Percentiles rank a stretch among this genome's conserved stretches.
phyloP scores from a whole-genome alignment of 176 grass and related monocot genomes.

The Luzula sylvatica region DNA sequence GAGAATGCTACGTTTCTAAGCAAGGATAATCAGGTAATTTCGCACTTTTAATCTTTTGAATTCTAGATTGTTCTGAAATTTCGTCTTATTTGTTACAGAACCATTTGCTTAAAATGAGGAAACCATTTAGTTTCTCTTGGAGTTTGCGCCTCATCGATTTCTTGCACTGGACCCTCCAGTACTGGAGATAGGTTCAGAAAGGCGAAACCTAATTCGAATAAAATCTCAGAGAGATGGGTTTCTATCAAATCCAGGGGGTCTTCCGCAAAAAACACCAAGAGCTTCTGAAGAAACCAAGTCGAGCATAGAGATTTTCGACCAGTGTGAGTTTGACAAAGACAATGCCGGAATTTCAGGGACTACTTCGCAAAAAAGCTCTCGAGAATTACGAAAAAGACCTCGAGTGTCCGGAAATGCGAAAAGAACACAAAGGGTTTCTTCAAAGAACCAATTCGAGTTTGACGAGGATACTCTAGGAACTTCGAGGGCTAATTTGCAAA shows the following conservation, averaged over 20 bases:
- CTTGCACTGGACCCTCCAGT: slow-evolving; percentile 38
- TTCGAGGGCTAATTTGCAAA: too few species aligned
- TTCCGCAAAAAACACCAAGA: not conserved
- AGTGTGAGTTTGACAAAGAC: slow-evolving; percentile 16
- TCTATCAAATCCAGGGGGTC: slow-evolving; percentile 5
- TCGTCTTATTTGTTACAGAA: slow-evolving; percentile 45
- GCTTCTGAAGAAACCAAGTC: not conserved
- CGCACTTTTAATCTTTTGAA: not conserved
- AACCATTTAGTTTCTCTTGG: slow-evolving; percentile 43
- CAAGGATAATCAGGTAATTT: slow-evolving; percentile 87
- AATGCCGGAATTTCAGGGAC: slow-evolving; percentile 4
- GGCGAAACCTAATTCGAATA: slow-evolving; percentile 44
- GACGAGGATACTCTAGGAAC: too few species aligned
- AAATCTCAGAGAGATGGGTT: slow-evolving; percentile 47
- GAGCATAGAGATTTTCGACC: slow-evolving; percentile 5
- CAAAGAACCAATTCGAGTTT: too few species aligned
- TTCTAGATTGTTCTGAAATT: too few species aligned
- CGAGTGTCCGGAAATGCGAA: slow-evolving; percentile 44
- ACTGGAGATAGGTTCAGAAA: slow-evolving; percentile 33
- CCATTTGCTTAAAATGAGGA: slow-evolving; percentile 61
- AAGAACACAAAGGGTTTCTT: slow-evolving; percentile 18
- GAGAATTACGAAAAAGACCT: slow-evolving; percentile 40
- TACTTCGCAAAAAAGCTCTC: slow-evolving; percentile 22
- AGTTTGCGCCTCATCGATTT: slow-evolving; percentile 38
- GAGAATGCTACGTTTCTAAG: slow-evolving; percentile 99